Conservation (phyloP, 208 protist species). For the Trichomonas gallinae region DNA sequence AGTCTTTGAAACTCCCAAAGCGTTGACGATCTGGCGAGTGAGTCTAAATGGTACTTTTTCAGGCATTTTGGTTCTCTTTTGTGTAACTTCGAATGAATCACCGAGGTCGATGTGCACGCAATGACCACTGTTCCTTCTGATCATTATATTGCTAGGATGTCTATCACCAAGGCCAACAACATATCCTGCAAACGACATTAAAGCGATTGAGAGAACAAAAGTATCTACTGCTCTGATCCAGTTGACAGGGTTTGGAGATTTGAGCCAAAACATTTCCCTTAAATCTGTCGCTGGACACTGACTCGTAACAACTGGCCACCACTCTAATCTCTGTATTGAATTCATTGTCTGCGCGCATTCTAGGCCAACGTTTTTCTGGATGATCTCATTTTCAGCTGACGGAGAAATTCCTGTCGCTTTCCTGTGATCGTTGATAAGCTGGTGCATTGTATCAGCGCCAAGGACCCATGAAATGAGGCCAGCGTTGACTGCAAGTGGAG, state of each 20-base stretch:
- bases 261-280: neutral
- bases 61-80: constrained; percentile 31
- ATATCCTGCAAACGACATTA: constrained; percentile 25
- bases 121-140: constrained; percentile 32
- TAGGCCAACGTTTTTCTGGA: neutral
- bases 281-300: neutral
- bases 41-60: constrained; percentile 45
- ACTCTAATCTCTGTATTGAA: neutral
- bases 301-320: neutral
- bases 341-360: neutral
- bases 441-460: neutral
- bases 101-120: constrained; percentile 42
- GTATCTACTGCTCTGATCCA: neutral
- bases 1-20: neutral
- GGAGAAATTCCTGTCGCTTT: neutral
- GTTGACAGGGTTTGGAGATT: neutral
- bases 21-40: constrained; percentile 25
- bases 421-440: neutral
- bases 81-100: constrained; percentile 37
- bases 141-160: constrained; percentile 34
- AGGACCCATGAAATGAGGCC: constrained; percentile 16
- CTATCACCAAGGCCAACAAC: constrained; percentile 24
- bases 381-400: neutral
- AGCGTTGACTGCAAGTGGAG: neutral
- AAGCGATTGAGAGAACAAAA: neutral